Evolutionary conservation across 345 rosid genomes (phyloP), one percentile per base, ranked within the genome.

Genomic region (Brassica juncea): DNA sequence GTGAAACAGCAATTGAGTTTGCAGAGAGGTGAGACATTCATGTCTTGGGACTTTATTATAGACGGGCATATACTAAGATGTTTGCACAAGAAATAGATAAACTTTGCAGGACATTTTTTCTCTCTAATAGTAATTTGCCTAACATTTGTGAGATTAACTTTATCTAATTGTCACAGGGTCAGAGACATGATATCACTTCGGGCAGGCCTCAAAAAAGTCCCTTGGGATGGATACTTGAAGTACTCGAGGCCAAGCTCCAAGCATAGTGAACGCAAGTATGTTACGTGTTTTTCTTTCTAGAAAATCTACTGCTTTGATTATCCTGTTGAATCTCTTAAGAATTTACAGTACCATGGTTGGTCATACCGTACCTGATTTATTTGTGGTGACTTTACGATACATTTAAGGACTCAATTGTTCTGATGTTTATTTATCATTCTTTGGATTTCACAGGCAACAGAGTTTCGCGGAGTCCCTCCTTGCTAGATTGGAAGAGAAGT

Each of bases 211-310:
- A 93, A 87, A 82, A 96, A 86, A 85, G 99, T 96, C 73, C 97
- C 97, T 21, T 96, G 99, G 99, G 99, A 96, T 84, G 97, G 99
- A 83, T 96, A 93, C 84, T 82, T 96, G 81, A 96, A 96, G 86
- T 89, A 93, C 55, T 86, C 99, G 6, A 89, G 97, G 42, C 99
- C 99, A 30, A 92, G 97, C 84, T 90, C 99, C 10, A 93, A 92
- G 81, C 99, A 93, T 71, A 89, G 92, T 77, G 98, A 93, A 82
- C 86, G 82, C 82, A 96, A 96, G 99, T 96, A 96, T 89, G 91
- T 81, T 52, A 12, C 44, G 4, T 49, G 16, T 59, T 57, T 58
- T 34, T 16, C 4, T 73, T 75, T 82, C 44, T 31, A 77, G 47
- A 8, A 25, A 27, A 63, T 28, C 30, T 54, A 6, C 68, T 66